Conservation (phyloP, 305 asterid species). For the Fraxinus greggii region DNA sequence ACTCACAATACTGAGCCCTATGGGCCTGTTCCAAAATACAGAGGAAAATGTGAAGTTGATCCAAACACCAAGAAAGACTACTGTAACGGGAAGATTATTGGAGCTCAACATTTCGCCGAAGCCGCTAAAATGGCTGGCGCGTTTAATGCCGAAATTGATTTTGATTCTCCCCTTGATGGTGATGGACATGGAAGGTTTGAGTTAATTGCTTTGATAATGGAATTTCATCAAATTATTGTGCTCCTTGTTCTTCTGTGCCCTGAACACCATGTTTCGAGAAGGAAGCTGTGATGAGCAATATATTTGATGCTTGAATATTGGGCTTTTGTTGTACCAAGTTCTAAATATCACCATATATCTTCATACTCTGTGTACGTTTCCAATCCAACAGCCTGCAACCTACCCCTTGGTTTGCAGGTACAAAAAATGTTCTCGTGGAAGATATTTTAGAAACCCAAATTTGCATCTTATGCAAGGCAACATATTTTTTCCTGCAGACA, state of each 20-base stretch:
- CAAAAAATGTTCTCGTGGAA: background rate
- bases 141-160: slow-evolving; percentile 76
- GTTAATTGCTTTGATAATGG: slow-evolving; percentile 18
- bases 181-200: slow-evolving; percentile 99
- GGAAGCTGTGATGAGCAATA: background rate
- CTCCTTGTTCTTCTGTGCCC: background rate
- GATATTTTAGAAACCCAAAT: background rate
- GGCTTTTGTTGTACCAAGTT: background rate
- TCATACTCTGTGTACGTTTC: background rate
- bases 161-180: slow-evolving; percentile 92
- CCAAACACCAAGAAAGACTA: slow-evolving; percentile 61
- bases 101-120: slow-evolving; percentile 97
- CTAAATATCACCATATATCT: background rate
- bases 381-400: background rate
- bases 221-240: background rate
- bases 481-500: background rate
- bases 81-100: slow-evolving; percentile 96
- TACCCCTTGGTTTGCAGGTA: background rate
- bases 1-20: slow-evolving; percentile 64
- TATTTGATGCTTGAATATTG: background rate
- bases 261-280: background rate
- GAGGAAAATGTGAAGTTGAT: slow-evolving; percentile 92
- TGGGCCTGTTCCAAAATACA: slow-evolving; percentile 79
- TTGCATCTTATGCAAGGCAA: background rate
- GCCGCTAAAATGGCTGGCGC: slow-evolving; percentile 96